Conservation (phyloP, 202 grass and related monocot species). For the Musa balbisiana region DNA sequence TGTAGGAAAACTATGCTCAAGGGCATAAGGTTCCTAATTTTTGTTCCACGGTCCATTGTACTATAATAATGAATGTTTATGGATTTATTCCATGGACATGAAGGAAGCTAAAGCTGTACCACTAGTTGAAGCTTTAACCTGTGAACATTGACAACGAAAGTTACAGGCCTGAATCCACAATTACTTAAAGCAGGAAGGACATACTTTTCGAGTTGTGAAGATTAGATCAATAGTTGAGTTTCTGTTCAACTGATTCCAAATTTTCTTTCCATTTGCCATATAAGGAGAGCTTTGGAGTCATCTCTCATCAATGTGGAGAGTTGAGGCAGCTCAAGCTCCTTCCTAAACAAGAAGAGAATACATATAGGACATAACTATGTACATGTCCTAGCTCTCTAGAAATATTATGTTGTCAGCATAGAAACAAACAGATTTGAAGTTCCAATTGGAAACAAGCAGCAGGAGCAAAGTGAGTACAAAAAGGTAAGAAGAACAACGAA, state of each 20-base stretch:
- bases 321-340: constrained; percentile 37
- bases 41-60: constrained; percentile 39
- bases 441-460: background rate
- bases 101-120: constrained; percentile 5
- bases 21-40: constrained; percentile 72
- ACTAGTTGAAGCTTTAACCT: background rate
- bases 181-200: background rate
- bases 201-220: constrained; percentile 36
- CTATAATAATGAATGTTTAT: constrained; percentile 25
- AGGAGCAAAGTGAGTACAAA: background rate
- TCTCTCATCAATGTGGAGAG: constrained; percentile 62
- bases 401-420: background rate
- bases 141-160: constrained; percentile 6
- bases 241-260: constrained; percentile 43
- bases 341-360: constrained; percentile 17
- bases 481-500: background rate
- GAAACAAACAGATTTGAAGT: constrained; percentile 2
- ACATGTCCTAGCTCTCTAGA: background rate
- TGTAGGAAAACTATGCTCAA: constrained; percentile 33
- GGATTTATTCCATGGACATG: constrained; percentile 18
- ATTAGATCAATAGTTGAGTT: constrained; percentile 36
- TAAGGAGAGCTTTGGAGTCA: constrained; percentile 48
- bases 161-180: background rate
- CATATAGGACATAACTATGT: constrained; percentile 11
- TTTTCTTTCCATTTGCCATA: constrained; percentile 52